Base-by-base conservation (phyloP, 345 rosid species). In the Eutrema japonicum region DNA sequence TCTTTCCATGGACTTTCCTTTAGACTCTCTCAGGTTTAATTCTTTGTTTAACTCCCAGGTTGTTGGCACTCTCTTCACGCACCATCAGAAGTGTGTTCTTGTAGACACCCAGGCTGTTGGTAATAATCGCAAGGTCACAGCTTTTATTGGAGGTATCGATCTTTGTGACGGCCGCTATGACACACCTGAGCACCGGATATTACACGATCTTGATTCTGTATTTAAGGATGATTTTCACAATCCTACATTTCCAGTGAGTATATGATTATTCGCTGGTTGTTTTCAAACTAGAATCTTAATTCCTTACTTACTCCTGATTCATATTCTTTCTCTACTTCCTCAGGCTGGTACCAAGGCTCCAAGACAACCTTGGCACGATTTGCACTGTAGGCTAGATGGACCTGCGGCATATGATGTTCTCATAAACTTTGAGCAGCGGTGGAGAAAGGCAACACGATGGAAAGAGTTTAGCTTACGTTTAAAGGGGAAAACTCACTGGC, bases 151-250 rank as follows among this genome's bases (percentile, higher is more conserved):
- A 77, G 98, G 98, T 71, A 64, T 91, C 5, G 98, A 94, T 82
- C 90, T 94, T 2, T 94, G 97, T 79, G 93, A 94, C 69, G 98
- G 98, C 60, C 94, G 98, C n/a, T 94, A 94, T 69, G 98, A 94
- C 71, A 94, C 98, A 22, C 96, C 97, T 37, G 88, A 85, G 79
- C 98, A 94, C 26, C 86, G 97, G 60, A 68, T 94, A 33, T 83
- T 94, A 77, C 72, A 29, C 0, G 87, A 85, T 83, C 89, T 88
- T 36, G 84, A 89, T 71, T 81, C 93, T 64, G 66, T 83, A 45
- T 94, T 94, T 60, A 45, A 86, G 85, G 95, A 81, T 33, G 98
- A 94, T 78, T 87, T 88, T 75, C 95, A 85, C 79, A 91, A 91
- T 85, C 97, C 96, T 62, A 89, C 97, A 32, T 91, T 72, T 81